Evolutionary conservation across 768 basidiomycete species (phyloP), one percentile per base, ranked within the genome.

Genomic region (Cyathus striatus): DNA sequence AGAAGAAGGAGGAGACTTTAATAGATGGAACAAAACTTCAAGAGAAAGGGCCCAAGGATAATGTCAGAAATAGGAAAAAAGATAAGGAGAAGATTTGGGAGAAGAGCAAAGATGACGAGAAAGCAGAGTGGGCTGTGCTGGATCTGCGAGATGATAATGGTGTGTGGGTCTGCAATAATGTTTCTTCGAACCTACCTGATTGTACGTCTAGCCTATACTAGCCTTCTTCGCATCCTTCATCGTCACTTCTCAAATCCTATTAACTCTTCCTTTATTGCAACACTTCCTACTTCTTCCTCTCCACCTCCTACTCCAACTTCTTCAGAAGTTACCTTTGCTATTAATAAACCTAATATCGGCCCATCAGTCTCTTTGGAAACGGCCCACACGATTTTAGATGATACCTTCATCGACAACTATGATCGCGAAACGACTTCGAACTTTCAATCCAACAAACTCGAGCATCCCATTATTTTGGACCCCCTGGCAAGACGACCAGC

Each of bases 141-240:
- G 78, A 80, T 53, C 54, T 79, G 57, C 67, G 72, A 3, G 66
- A 66, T 43, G 74, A 75, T 40, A 56, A 58, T 36, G 74, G 74
- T 71, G 42, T 34, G 52, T 17, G 20, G n/a, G n/a, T n/a, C n/a
- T n/a, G n/a, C n/a, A n/a, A n/a, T n/a, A n/a, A n/a, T n/a, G n/a
- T n/a, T n/a, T n/a, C n/a, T n/a, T n/a, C n/a, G n/a, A n/a, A n/a
- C n/a, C n/a, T n/a, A 35, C 26, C 5, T 40, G 38, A 40, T 37
- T 21, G 33, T 44, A 46, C 27, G 23, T 27, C 43, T 47, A 80
- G 75, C 75, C 3, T 73, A 66, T 54, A 60, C 63, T 32, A 75
- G 67, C 27, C 63, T 79, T n/a, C 62, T 77, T 2, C 75, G 75
- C 16, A 66, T 79, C 25, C 65, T 78, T 13, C 78, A 80, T 48